These are phyloP conservation scores for Prunus armeniaca DNA, from an alignment of 306 rosid genomes.

Conservation along the genomic window DNA sequence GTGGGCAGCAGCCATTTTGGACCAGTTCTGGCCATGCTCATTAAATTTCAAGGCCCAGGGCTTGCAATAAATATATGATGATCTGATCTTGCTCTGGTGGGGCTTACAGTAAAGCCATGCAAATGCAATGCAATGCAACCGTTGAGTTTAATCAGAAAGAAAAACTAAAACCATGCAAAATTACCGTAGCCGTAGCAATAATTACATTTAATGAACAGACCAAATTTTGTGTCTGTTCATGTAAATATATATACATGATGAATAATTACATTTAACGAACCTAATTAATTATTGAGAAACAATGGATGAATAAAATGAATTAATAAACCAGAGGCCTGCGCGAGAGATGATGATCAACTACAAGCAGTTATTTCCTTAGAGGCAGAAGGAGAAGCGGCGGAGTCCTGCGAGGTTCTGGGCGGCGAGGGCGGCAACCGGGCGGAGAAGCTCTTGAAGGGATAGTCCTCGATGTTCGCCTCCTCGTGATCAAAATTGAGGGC, in stretches of 20 bases:
- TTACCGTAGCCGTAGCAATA: not conserved
- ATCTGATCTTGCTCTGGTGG: too few species aligned
- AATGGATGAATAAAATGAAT: not conserved
- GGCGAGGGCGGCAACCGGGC: conserved; percentile 49
- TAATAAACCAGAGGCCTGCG: not conserved
- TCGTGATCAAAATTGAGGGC: conserved; percentile 65
- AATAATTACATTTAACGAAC: not conserved
- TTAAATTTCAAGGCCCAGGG: too few species aligned
- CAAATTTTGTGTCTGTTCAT: not conserved
- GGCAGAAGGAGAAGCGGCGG: conserved; percentile 24
- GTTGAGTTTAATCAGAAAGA: too few species aligned
- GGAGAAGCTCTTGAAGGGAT: conserved; percentile 43
- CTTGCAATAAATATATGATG: too few species aligned
- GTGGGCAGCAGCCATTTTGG: not conserved
- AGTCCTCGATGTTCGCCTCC: conserved; percentile 23
- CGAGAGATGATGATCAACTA: not conserved
- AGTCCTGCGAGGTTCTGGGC: not conserved
- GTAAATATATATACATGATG: not conserved
- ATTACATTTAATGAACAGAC: not conserved
- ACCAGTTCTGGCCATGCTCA: too few species aligned
- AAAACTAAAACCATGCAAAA: not conserved
- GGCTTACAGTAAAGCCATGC: too few species aligned
- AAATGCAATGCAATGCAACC: too few species aligned
- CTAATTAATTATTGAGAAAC: not conserved
- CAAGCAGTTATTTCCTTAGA: conserved; percentile 9